Base-by-base conservation (phyloP, 495 filamentous ascomycete genomes). In the Penicillium bialowiezense region DNA sequence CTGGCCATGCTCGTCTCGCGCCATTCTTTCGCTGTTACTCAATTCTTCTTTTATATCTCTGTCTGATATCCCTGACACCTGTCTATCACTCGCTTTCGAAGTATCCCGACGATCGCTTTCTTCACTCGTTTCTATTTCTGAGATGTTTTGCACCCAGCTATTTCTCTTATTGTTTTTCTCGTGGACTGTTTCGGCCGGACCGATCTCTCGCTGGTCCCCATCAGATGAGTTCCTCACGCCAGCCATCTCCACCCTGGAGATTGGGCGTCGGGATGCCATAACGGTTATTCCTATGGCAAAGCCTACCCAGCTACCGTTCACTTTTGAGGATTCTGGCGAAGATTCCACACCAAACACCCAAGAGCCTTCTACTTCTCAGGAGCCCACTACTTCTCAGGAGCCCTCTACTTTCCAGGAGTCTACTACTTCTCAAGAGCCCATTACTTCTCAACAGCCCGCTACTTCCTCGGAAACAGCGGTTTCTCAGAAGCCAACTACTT, bases 161-260 rank as follows among this genome's bases (percentile, higher is more conserved):
- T 10, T 52, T 41, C 33, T 56, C 4, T 31, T 68, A 10, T 44
- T 54, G 19, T 35, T 59, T 31, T 37, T 64, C n/a, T 47, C 48
- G 1, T 54, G 54, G 20, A 39, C 39, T 23, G 69, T 58, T 36
- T 68, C 61, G 62, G 70, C 70, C 50, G 69, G 70, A 48, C 70
- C 67, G 56, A 70, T 73, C 44, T 46, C 56, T 54, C 62, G 48
- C 41, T 48, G 41, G 49, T 18, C n/a, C n/a, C n/a, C n/a, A n/a
- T n/a, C 23, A 26, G 23, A 26, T 26, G 8, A 3, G 8, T 26
- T 8, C 23, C 23, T n/a, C n/a, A n/a, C n/a, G n/a, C n/a, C 23
- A 26, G 23, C 3, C 8, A 3, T 26, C 23, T 26, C 23, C 4
- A 8, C 4, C 4, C 3, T 26, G 8, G 23, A 26, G 23, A 26